Percentiles rank a stretch among this genome's conserved stretches.
These are phyloP conservation scores for Vinca minor DNA, from an alignment of 257 asterid species.

Conservation along the genomic window DNA sequence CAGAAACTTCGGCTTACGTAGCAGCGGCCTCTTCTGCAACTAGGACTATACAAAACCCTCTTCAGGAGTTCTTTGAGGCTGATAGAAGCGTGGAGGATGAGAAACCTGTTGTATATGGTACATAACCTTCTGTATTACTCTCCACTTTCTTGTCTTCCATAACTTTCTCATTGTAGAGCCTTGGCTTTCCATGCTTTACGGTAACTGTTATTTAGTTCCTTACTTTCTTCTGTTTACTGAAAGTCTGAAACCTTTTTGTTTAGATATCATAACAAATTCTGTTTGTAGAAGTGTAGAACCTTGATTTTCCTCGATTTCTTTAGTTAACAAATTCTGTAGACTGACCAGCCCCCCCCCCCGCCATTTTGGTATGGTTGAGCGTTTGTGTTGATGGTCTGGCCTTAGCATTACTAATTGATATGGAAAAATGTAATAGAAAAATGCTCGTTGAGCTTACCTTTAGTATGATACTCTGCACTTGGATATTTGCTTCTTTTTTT, in stretches of 20 bases:
- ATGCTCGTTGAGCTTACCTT: not conserved
- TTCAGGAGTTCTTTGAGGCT: conserved; percentile 67
- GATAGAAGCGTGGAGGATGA: conserved; percentile 58
- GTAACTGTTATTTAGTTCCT: not conserved
- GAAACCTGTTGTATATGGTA: conserved; percentile 71
- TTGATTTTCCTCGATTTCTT: not conserved
- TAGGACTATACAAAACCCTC: conserved; percentile 40
- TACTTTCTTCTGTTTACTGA: too few relatives aligned
- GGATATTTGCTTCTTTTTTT: not conserved
- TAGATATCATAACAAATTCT: too few relatives aligned
- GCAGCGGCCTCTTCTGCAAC: conserved; percentile 32
- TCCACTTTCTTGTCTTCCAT: not conserved
- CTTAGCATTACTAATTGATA: not conserved
- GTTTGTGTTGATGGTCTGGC: not conserved
- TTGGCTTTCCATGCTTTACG: not conserved
- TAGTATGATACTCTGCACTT: not conserved
- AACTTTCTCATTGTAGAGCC: not conserved
- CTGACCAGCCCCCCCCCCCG: not conserved
- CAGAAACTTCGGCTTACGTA: conserved; percentile 50
- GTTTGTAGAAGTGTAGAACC: too few relatives aligned
- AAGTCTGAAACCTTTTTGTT: too few relatives aligned
- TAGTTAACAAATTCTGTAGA: not conserved
- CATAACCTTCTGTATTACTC: not conserved
- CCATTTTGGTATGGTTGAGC: too few relatives aligned
- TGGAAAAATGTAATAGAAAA: not conserved